Evolutionary conservation across 208 protist genomes (phyloP), one percentile per base, ranked within the genome.

Genomic region (Crithidia mellificae): DNA sequence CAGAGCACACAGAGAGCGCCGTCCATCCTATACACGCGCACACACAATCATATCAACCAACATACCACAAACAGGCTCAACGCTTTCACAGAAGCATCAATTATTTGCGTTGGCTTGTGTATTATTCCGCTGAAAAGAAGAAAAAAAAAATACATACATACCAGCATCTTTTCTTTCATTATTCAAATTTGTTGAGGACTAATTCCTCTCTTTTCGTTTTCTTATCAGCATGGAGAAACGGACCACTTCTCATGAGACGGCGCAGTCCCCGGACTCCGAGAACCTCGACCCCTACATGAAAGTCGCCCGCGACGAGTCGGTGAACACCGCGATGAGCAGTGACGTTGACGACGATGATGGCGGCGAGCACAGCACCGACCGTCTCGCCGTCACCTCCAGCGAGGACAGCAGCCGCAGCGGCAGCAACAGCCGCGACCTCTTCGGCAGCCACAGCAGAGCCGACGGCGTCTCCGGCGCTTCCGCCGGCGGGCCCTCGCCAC

Each of bases 401-500:
- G 27, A n/a, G 30, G 44, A 39, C 54, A 69, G 52, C 46, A 74
- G 53, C 54, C 63, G 59, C 30, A 67, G 61, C 30, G 41, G n/a
- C 29, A 58, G 51, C 41, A 67, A 44, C 57, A 39, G 41, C 29
- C 49, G 30, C 9, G 67, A 59, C 30, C 29, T 64, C 34, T 50
- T 39, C 54, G 14, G 38, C 61, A 41, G 9, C 17, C 50, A 29
- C 1, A 36, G 54, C 54, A 22, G 27, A 4, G 53, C 24, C 24
- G 59, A n/a, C 25, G 44, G 24, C 15, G 55, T 49, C 1, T 30
- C 55, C 6, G 55, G 55, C n/a, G 34, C 9, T 4, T 46, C 38
- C 11, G 34, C 22, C 49, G 39, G 49, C 25, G 43, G 39, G 4
- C 29, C 47, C 27, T 30, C 50, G 22, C 30, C 58, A 22, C 25